Base-by-base conservation (phyloP, 1,139 yeast species). In the Meyerozyma smithsonii region DNA sequence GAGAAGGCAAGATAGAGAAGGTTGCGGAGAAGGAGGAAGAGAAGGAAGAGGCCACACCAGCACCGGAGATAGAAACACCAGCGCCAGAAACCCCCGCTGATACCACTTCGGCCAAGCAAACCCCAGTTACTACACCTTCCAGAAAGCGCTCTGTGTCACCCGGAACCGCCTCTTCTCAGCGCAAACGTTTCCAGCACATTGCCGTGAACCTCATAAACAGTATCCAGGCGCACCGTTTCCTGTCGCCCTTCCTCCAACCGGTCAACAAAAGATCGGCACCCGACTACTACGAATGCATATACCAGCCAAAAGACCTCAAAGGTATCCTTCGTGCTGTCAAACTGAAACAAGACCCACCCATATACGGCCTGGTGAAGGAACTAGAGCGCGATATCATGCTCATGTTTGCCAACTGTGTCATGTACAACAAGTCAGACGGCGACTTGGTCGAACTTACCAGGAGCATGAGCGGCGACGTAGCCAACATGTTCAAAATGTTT, bases 381-480 rank as follows among this genome's bases (percentile, higher is more conserved):
- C 62, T 86, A 20, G 89, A 85, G 51, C 66, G 84, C 41, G 87
- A 83, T 46, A 65, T 86, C 32, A 74, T 81, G 67, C 64, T 81
- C 40, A 84, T 86, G 94, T 84, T 83, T 63, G 85, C 92, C 39
- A 86, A 86, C 58, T 86, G 92, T 26, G 74, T 84, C 12, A 85
- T 86, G 94, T 85, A 81, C 59, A 86, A 85, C 57, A 76, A 77
- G 45, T 73, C 78, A 47, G 81, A 76, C 47, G 77, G 81, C 28
- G 87, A 81, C 43, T 71, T 83, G 51, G 77, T 77, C 20, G 61
- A 63, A 33, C 74, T 86, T 69, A 77, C 89, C 1, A 65, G 74
- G 44, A 85, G 79, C 46, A 84, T 85, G 92, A 75, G 73, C 59
- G 61, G 67, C 32, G 86, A 79, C 37, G 74, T 79, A 8, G 67